Evolutionary conservation across 164 flowering plant genomes (phyloP).

Genomic region (Piper betle): DNA sequence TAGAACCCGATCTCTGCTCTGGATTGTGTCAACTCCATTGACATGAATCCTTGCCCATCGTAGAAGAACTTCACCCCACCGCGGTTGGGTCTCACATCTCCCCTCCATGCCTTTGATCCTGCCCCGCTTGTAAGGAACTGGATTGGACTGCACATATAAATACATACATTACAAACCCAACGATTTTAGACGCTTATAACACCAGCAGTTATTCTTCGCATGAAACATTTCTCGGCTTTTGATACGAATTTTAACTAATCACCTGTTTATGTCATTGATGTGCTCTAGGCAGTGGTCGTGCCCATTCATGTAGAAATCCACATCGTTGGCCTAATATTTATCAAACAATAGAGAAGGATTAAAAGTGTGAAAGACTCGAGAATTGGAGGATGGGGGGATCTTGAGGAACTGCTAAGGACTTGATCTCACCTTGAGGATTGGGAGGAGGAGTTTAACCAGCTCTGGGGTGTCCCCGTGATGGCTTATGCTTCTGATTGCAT

Average conservation of each 20-base stretch:
- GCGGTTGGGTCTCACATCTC: conserved; percentile 19
- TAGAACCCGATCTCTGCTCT: conserved; percentile 27
- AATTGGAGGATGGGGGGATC: neutral
- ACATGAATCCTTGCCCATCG: conserved; percentile 44
- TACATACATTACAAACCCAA: neutral
- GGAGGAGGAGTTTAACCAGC: conserved; percentile 31
- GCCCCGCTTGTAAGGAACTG: conserved; percentile 66
- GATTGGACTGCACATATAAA: conserved; percentile 26
- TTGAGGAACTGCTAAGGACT: neutral
- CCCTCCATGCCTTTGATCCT: conserved; percentile 76
- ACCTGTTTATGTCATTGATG: conserved; percentile 39
- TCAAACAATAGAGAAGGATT: neutral
- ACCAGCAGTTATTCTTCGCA: neutral
- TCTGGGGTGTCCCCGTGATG: conserved; percentile 48
- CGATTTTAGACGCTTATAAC: no score
- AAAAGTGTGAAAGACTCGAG: neutral
- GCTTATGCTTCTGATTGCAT: conserved; percentile 44
- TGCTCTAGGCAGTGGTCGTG: conserved; percentile 70
- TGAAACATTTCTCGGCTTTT: neutral
- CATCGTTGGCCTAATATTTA: conserved; percentile 31
- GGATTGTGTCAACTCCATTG: conserved; percentile 16
- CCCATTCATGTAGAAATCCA: conserved; percentile 62
- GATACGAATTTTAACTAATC: neutral
- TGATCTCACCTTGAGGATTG: conserved; percentile 37
- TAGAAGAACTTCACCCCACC: conserved; percentile 35